Evolutionary conservation across 2,329 filamentous ascomycete species (phyloP).

Genomic region (Xylaria sp.): DNA sequence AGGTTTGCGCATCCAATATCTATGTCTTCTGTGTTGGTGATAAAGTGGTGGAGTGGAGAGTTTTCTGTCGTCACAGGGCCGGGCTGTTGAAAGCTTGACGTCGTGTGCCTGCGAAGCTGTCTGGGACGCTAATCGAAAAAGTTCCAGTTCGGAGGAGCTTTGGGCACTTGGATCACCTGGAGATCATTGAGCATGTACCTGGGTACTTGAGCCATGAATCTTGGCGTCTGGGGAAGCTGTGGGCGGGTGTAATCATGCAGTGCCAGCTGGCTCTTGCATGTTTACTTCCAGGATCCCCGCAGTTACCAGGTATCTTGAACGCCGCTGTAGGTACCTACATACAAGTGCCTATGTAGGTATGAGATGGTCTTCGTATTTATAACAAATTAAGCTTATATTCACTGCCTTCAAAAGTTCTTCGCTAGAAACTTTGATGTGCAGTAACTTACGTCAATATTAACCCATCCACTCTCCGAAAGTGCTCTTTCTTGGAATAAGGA

Average conservation of each 20-base stretch:
- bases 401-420: no score
- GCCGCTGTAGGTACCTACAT: neutral
- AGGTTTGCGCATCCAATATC: slow-evolving; percentile 10
- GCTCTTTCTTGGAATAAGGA: no score
- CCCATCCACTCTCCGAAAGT: no score
- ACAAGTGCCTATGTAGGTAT: no score
- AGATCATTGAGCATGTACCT: neutral
- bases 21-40: neutral
- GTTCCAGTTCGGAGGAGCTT: slow-evolving; percentile 33
- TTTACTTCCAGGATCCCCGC: neutral
- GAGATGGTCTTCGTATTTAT: neutral
- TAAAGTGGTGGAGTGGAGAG: slow-evolving; percentile 34
- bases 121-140: slow-evolving; percentile 33
- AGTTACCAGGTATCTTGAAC: neutral
- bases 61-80: slow-evolving; percentile 27
- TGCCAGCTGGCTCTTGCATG: slow-evolving; percentile 27
- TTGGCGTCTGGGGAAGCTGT: slow-evolving; percentile 9
- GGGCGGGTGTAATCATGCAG: slow-evolving; percentile 11
- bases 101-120: slow-evolving; percentile 29
- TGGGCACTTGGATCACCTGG: slow-evolving; percentile 28
- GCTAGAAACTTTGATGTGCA: no score
- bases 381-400: neutral
- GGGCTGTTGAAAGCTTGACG: slow-evolving; percentile 37
- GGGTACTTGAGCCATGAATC: neutral
- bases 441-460: no score